Evolutionary conservation across 768 basidiomycete genomes (phyloP), one percentile per base, ranked within the genome.

Genomic region (Phlegmacium glaucopus): DNA sequence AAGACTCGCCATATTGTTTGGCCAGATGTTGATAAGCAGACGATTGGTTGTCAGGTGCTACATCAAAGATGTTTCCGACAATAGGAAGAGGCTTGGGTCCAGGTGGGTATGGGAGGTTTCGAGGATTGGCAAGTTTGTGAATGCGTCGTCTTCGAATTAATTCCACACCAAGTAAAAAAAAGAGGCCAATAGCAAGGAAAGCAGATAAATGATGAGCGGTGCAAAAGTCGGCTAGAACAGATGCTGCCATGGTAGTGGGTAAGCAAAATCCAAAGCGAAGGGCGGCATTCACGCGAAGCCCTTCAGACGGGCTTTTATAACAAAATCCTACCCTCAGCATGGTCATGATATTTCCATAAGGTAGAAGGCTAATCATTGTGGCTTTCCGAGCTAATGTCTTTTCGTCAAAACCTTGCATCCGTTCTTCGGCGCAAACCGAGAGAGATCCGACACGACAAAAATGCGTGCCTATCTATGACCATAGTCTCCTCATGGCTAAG

Each of bases 1-100:
- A 9, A 18, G 27, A n/a, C 16, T 43, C 26, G 77, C 77, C 77
- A 48, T 74, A 73, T 55, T 64, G 55, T 39, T 71, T 56, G 9
- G 72, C 67, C 49, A 75, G 66, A 42, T 60, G 54, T 18, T 63
- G 59, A 55, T 81, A 83, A 0, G 68, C 58, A 49, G 61, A 55
- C 44, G 67, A 55, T 55, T 76, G 64, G 34, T 70, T 64, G 46
- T 69, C 60, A 41, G 58, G 55, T 6, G 74, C 71, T 36, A 80
- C 60, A 52, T 80, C 72, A 39, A 69, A 62, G 29, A 83, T 53
- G 59, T 82, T 79, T 11, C 80, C 81, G 28, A 82, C 59, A 26
- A 82, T 48, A 22, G 79, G 79, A n/a, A 72, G 62, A 7, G 72
- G 71, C 38, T 59, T 71, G 1, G 82, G 82, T 12, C 82, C 82